These are phyloP conservation scores for Didymella segeticola DNA, from an alignment of 2,329 filamentous ascomycete genomes.

Conservation along the genomic window DNA sequence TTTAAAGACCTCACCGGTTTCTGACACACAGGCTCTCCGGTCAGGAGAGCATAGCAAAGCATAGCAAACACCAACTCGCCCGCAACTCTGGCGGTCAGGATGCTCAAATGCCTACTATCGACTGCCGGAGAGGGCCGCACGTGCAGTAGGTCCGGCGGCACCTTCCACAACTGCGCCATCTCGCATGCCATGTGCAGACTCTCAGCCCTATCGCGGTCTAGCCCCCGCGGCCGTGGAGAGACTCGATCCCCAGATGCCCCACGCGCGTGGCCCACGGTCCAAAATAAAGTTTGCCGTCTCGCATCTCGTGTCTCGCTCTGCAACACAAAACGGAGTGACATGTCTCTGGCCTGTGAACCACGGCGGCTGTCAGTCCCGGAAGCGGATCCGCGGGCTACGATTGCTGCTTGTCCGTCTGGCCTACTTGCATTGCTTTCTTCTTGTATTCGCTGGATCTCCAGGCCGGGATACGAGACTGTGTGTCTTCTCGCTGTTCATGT, in stretches of 20 bases:
- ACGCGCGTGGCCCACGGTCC: not conserved
- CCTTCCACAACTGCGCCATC: slow-evolving; percentile 1
- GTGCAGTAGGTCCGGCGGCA: slow-evolving; percentile 1
- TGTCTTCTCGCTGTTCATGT: too few species aligned
- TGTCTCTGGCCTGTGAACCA: too few species aligned
- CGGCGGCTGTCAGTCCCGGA: too few species aligned
- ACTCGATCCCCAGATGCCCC: not conserved
- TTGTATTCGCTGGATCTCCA: too few species aligned
- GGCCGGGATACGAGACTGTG: too few species aligned
- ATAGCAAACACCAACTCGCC: not conserved
- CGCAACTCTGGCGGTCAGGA: not conserved
- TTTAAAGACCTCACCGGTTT: slow-evolving; percentile 12
- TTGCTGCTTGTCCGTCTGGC: too few species aligned
- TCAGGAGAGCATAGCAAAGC: too few species aligned
- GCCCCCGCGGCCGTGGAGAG: not conserved
- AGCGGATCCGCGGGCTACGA: too few species aligned
- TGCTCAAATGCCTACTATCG: not conserved
- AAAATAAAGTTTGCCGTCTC: not conserved
- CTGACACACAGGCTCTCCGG: slow-evolving; percentile 3
- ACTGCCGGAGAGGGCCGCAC: slow-evolving; percentile 1
- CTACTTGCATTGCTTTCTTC: too few species aligned
- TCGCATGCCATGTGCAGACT: not conserved
- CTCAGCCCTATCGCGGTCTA: slow-evolving; percentile 1
- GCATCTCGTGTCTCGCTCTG: too few species aligned
- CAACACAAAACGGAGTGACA: too few species aligned